Evolutionary conservation across 371 early-diverging fungal genomes (phyloP), one percentile per base, ranked within the genome.

Genomic region (Mortierella sp.): DNA sequence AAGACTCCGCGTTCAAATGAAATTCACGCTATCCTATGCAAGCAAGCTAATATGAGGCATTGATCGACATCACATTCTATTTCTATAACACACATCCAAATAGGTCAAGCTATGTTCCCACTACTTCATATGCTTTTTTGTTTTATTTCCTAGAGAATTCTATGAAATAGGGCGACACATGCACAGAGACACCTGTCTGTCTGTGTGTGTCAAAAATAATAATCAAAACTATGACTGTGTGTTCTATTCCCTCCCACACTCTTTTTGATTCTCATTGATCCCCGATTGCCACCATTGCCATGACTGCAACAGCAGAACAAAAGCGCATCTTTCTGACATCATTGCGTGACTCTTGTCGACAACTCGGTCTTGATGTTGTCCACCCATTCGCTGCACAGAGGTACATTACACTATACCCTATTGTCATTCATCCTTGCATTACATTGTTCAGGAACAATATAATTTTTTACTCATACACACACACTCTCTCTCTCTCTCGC

Each of bases 381-480:
- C 81, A 80, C 59, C 81, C 81, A 12, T 80, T 80, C 35, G 72
- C 81, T 3, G 81, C 81, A 18, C 81, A 80, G 54, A 80, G 81
- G 81, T 75, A 55, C 28, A 55, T 24, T 55, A 24, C 55, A 24
- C 28, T 11, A 1, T 52, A 1, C n/a, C n/a, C 16, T 55, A 11
- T 26, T 55, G 24, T 16, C 11, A 55, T 55, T 12, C 55, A 26
- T 55, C 24, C 12, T 4, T 9, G 28, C 20, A 55, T n/a, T 22
- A 52, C 5, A 3, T 43, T 43, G 14, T 4, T 45, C 49, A 52
- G 24, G 52, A 9, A 52, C 24, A n/a, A 16, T 24, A 43, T 55
- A 11, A 11, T 57, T 35, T 28, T 18, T 39, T 12, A 57, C 37
- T 58, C 32, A 62, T 6, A 47, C 26, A n/a, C 49, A 22, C 58